These are phyloP conservation scores for Podospora pseudoanserina DNA, from an alignment of 495 filamentous ascomycete species.

Conservation along the genomic window DNA sequence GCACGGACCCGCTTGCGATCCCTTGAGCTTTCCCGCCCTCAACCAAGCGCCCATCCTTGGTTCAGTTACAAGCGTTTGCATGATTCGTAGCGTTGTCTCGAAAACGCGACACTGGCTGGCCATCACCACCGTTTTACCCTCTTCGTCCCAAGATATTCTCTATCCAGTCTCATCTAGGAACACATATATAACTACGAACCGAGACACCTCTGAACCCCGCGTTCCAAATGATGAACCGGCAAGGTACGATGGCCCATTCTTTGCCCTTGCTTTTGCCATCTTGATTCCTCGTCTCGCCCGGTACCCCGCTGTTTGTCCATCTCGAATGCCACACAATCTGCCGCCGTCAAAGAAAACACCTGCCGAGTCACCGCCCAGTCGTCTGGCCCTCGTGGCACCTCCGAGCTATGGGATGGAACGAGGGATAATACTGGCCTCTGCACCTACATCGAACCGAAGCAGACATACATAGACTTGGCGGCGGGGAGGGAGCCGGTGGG, in stretches of 20 bases:
- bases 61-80: conserved; percentile 5
- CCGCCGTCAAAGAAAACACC: conserved; percentile 6
- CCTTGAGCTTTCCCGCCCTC: background rate
- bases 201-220: background rate
- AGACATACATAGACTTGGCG: background rate
- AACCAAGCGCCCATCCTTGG: conserved; percentile 1
- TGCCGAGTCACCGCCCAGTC: background rate
- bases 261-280: conserved; percentile 27
- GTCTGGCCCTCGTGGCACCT: background rate
- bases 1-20: background rate
- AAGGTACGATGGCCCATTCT: conserved; percentile 44
- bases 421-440: background rate
- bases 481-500: background rate
- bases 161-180: background rate
- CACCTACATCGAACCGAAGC: background rate
- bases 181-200: background rate
- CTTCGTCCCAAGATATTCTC: background rate
- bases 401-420: background rate
- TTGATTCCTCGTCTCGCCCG: conserved; percentile 7
- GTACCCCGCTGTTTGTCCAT: conserved; percentile 32
- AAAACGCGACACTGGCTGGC: background rate
- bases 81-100: background rate
- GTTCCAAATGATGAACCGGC: conserved; percentile 50
- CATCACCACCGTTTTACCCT: background rate
- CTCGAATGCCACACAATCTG: conserved; percentile 25